Conservation (phyloP, 2,329 filamentous ascomycete species). For the Cladobotryum protrusum region DNA sequence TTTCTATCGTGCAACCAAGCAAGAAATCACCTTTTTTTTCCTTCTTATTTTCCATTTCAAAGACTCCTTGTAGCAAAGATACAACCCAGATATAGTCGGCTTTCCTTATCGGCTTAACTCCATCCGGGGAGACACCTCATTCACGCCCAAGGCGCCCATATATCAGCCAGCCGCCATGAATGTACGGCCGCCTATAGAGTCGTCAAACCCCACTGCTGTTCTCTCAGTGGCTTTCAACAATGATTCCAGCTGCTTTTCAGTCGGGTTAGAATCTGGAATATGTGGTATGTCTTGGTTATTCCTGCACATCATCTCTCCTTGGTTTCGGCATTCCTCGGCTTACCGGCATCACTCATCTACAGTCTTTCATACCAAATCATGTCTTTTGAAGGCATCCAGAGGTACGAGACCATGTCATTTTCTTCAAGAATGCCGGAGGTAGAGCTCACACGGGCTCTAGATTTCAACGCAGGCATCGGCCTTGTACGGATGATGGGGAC, state of each 20-base stretch:
- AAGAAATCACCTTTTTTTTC: not conserved
- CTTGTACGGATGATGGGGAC: constrained; percentile 81
- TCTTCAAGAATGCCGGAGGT: not conserved
- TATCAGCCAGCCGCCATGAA: constrained; percentile 60
- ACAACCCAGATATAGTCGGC: too few relatives aligned
- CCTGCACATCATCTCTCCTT: not conserved
- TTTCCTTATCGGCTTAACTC: too few relatives aligned
- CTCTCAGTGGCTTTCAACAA: constrained; percentile 82
- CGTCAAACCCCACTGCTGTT: constrained; percentile 64
- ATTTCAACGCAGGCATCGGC: constrained; percentile 77
- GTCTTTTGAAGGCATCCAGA: constrained; percentile 55
- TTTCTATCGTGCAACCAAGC: not conserved
- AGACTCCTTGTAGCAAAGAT: too few relatives aligned
- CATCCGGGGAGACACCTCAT: too few relatives aligned
- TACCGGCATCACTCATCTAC: constrained; percentile 16
- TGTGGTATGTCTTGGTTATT: constrained; percentile 49
- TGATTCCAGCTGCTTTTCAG: constrained; percentile 77
- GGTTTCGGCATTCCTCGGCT: constrained; percentile 13
- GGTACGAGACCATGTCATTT: constrained; percentile 23
- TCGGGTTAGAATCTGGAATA: constrained; percentile 80
- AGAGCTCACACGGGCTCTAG: constrained; percentile 30
- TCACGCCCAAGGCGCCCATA: not conserved
- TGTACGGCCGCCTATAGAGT: constrained; percentile 78
- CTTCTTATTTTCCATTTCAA: too few relatives aligned
- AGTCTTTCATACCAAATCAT: constrained; percentile 71